These are phyloP conservation scores for Magnusiomyces tetraspermus DNA, from an alignment of 1,139 yeast species.

Conservation along the genomic window DNA sequence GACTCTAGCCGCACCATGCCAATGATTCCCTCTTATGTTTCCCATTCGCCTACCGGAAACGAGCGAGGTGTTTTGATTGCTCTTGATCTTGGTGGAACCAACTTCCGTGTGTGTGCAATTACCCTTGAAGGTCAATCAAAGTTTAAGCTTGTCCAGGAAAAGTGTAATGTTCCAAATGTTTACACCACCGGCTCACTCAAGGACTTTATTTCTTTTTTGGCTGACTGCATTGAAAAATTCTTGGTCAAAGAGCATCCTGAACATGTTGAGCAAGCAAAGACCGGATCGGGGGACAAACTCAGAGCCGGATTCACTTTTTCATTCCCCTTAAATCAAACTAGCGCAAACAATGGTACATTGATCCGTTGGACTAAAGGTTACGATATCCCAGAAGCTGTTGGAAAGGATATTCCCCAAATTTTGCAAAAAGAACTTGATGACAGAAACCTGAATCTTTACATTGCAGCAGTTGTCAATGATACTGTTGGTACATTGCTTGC, in stretches of 20 bases:
- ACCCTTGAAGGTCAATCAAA: conserved; percentile 71
- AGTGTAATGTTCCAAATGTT: conserved; percentile 63
- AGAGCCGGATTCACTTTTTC: conserved; percentile 88
- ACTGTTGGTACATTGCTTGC: conserved; percentile 89
- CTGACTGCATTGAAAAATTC: conserved; percentile 33
- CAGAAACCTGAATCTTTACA: conserved; percentile 53
- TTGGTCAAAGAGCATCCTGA: conserved; percentile 33
- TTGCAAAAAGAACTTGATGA: conserved; percentile 60
- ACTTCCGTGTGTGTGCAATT: conserved; percentile 83
- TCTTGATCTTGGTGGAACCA: conserved; percentile 83
- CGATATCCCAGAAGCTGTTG: conserved; percentile 73
- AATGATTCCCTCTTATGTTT: conserved; percentile 83
- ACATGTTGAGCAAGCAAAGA: conserved; percentile 6
- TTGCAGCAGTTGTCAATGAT: conserved; percentile 87
- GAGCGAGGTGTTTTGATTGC: conserved; percentile 73
- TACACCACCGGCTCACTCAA: conserved; percentile 51
- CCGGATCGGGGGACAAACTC: conserved; percentile 30
- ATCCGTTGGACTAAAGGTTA: conserved; percentile 96
- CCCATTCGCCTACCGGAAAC: conserved; percentile 68
- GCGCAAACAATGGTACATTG: conserved; percentile 64
- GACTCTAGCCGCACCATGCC: conserved; percentile 50
- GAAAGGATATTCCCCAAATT: conserved; percentile 64
- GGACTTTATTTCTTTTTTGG: conserved; percentile 52
- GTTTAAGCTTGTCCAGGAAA: conserved; percentile 59
- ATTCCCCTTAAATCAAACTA: conserved; percentile 82